Evolutionary conservation across 2,329 filamentous ascomycete genomes (phyloP).

Genomic region (Fusarium subtropicale): DNA sequence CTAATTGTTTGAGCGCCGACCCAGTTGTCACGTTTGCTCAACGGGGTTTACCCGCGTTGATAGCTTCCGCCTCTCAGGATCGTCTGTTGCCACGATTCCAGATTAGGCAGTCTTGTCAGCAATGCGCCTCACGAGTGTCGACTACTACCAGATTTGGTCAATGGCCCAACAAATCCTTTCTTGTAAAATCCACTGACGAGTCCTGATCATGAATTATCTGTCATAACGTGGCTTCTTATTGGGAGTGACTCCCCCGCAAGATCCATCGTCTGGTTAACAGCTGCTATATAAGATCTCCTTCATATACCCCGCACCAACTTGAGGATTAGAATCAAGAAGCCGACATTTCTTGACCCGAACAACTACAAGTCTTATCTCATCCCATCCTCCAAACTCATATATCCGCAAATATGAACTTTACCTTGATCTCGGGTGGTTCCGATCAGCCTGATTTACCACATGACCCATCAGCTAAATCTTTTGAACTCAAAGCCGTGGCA

Average conservation of each 20-base stretch:
- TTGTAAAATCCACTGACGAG: not conserved
- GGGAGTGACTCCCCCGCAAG: not conserved
- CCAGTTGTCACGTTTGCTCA: too few species aligned
- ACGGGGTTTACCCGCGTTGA: too few species aligned
- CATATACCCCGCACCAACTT: not conserved
- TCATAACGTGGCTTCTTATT: not conserved
- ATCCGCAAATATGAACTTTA: not conserved
- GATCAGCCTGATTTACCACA: not conserved
- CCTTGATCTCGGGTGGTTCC: not conserved
- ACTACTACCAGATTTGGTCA: not conserved
- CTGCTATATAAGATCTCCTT: not conserved
- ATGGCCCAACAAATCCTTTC: not conserved
- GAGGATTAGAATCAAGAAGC: not conserved
- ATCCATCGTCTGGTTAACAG: not conserved
- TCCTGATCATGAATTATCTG: not conserved
- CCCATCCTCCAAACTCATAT: not conserved
- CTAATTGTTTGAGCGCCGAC: too few species aligned
- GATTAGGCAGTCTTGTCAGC: not conserved
- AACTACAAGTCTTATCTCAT: not conserved
- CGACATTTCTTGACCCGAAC: not conserved
- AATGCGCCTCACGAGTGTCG: not conserved
- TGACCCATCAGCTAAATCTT: not conserved
- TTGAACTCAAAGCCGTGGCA: not conserved
- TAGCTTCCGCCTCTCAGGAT: not conserved
- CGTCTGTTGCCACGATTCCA: not conserved